These are phyloP conservation scores for Podaxis carcinomalis DNA, from an alignment of 768 basidiomycete genomes.

Conservation along the genomic window DNA sequence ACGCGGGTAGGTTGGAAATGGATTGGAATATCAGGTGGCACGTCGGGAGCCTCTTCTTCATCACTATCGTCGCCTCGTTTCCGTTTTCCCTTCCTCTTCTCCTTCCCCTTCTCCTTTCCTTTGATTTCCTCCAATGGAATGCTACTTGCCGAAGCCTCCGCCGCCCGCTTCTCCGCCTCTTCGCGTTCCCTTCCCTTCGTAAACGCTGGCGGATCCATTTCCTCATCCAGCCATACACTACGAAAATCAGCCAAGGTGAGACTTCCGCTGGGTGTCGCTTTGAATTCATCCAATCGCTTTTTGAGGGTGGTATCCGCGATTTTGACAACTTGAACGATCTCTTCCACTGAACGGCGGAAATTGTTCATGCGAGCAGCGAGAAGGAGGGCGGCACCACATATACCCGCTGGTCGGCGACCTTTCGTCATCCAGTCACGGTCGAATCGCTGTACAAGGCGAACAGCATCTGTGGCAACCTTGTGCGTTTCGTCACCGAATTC, in stretches of 20 bases:
- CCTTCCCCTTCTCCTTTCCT: slow-evolving; percentile 26
- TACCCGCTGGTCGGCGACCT: slow-evolving; percentile 92
- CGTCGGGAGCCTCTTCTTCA: slow-evolving; percentile 20
- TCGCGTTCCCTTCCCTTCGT: slow-evolving; percentile 73
- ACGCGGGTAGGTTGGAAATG: slow-evolving; percentile 19
- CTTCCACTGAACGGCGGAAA: slow-evolving; percentile 87
- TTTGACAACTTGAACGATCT: slow-evolving; percentile 98
- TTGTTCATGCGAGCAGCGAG: slow-evolving; percentile 99
- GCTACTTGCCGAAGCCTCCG: slow-evolving; percentile 27
- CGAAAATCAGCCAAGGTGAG: slow-evolving; percentile 88
- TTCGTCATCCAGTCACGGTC: slow-evolving; percentile 97
- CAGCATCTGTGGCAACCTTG: slow-evolving; percentile 88
- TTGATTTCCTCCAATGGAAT: slow-evolving; percentile 22
- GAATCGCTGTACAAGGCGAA: slow-evolving; percentile 89
- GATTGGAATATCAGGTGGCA: slow-evolving; percentile 16
- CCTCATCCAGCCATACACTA: slow-evolving; percentile 86
- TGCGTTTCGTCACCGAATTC: slow-evolving; percentile 96
- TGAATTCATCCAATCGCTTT: slow-evolving; percentile 94
- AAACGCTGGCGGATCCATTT: slow-evolving; percentile 89
- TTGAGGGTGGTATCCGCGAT: slow-evolving; percentile 94
- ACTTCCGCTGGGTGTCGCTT: slow-evolving; percentile 78
- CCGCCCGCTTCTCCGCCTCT: slow-evolving; percentile 45
- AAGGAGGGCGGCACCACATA: slow-evolving; percentile 93
- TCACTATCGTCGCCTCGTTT: slow-evolving; percentile 26
- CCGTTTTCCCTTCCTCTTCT: slow-evolving; percentile 28